A percentile compares a stretch with the other conserved stretches of the same genome.
phyloP scores from a whole-genome alignment of 257 asterid species.

The Ocimum tenuiflorum region DNA sequence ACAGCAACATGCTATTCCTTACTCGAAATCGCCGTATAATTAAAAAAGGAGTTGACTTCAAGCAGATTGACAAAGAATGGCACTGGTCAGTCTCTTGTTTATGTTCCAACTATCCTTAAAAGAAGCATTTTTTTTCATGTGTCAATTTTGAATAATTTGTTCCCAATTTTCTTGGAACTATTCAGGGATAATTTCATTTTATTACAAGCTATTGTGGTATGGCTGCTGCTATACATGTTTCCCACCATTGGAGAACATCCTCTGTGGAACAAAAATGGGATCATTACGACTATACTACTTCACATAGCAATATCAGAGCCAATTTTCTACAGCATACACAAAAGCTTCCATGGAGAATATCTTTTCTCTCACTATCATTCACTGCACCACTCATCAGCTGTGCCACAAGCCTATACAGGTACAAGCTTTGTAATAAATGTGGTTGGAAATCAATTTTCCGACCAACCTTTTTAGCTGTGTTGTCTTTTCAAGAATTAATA shows the following conservation, averaged over 20 bases:
- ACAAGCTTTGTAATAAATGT: background rate
- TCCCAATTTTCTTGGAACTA: background rate
- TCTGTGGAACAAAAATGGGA: slow-evolving; percentile 51
- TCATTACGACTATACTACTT: slow-evolving; percentile 33
- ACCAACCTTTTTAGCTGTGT: background rate
- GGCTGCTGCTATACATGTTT: slow-evolving; percentile 31
- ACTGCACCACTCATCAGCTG: slow-evolving; percentile 74
- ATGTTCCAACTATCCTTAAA: background rate
- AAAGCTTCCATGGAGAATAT: slow-evolving; percentile 53
- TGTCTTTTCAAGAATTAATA: background rate
- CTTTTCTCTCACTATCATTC: slow-evolving; percentile 61
- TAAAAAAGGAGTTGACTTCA: slow-evolving; percentile 58
- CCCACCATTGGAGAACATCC: slow-evolving; percentile 37
- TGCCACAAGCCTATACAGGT: slow-evolving; percentile 84
- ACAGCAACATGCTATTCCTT: slow-evolving; percentile 59
- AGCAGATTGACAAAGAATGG: slow-evolving; percentile 85
- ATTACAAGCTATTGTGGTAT: slow-evolving; percentile 62
- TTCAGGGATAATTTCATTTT: slow-evolving; percentile 77
- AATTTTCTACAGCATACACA: slow-evolving; percentile 58
- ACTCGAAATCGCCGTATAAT: slow-evolving; percentile 57
- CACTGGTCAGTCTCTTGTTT: slow-evolving; percentile 46
- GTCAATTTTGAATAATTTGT: background rate
- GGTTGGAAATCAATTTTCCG: background rate
- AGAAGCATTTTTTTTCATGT: background rate
- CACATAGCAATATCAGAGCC: slow-evolving; percentile 72